Base-by-base conservation (phyloP, 768 basidiomycete species). In the Jaapia argillacea region DNA sequence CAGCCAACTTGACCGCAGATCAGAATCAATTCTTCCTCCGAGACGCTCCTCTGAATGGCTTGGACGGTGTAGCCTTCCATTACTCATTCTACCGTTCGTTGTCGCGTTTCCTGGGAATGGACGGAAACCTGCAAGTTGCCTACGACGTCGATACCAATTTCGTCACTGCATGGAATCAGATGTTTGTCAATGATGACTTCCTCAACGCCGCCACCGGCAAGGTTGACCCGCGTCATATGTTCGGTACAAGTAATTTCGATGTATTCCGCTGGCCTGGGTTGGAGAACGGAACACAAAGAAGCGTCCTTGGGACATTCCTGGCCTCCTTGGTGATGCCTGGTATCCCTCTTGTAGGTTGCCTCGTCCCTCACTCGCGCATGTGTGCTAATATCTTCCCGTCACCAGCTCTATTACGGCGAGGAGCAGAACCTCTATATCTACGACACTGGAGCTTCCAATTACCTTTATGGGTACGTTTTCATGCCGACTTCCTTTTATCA, bases 211-310 rank as follows among this genome's bases (percentile, higher is more conserved):
- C 66, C 36, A 79, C 69, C 0, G 79, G 78, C 44, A 3, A 52
- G 5, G 63, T 90, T 35, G 91, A 96, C 56, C 91, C 91, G 2
- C 70, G 73, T 48, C 92, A 96, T 63, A 79, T 92, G 84, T 91
- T 72, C 55, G 92, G 92, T 31, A 81, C 81, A n/a, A 85, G 84
- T 57, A 93, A 94, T 57, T 93, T 93, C 66, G 92, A 94, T 68
- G 76, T 96, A 6, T 96, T 85, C 71, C 75, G 92, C 45, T 96
- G 91, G 92, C 89, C 88, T 3, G 80, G 84, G 62, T 59, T 96
- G 53, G 77, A 83, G 54, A 86, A 89, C 54, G 92, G 92, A 16
- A 83, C 81, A 1, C 76, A 85, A 53, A 74, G 73, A 52, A 81
- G 83, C 45, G 81, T 73, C 12, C 59, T 93, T 41, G 91, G 72